Base-by-base conservation (phyloP, 106 monocot genomes). In the Chionographis japonica region DNA sequence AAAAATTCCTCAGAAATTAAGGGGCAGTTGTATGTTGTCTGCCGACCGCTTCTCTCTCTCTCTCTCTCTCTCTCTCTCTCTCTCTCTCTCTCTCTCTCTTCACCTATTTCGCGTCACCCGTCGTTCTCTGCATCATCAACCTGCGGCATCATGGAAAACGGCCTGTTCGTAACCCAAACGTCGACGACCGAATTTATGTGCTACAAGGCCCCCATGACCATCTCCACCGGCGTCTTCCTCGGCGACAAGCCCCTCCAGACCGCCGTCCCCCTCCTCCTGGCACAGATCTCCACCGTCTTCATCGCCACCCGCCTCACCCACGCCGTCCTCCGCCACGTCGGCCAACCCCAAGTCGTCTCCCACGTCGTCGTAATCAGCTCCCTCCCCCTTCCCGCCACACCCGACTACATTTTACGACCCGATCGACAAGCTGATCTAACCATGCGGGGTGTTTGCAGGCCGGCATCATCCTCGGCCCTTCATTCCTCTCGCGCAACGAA, bases 281-380 rank as follows among this genome's bases (percentile, higher is more conserved):
- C 64, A 4, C 73, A 73, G 52, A 73, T 73, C 38, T 56, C 73
- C 2, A 49, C 17, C 11, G 49, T 73, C 13, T 46, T 73, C 73
- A 13, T 2, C 56, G 15, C 43, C 37, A 64, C 54, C 54, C 63
- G 54, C 17, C 19, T 6, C 35, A 18, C 64, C 53, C 73, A 73
- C 36, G 35, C 39, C 43, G 3, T 56, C 54, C 64, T 64, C 27
- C n/a, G 18, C 6, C 73, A 42, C 16, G 40, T 73, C 37, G 20
- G 46, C 12, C 73, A 65, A 9, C 73, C 73, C 2, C 13, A 27
- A n/a, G 18, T 73, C 17, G 56, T 73, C 64, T 73, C 73, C 40
- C 73, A 73, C 55, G 40, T 73, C 27, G 16, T 63, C 27, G 42
- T 43, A 14, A 0, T 16, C 46, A 5, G 1, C 7, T 16, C 11